Conservation (phyloP, 768 basidiomycete genomes). For the Kockovaella imperatae region DNA sequence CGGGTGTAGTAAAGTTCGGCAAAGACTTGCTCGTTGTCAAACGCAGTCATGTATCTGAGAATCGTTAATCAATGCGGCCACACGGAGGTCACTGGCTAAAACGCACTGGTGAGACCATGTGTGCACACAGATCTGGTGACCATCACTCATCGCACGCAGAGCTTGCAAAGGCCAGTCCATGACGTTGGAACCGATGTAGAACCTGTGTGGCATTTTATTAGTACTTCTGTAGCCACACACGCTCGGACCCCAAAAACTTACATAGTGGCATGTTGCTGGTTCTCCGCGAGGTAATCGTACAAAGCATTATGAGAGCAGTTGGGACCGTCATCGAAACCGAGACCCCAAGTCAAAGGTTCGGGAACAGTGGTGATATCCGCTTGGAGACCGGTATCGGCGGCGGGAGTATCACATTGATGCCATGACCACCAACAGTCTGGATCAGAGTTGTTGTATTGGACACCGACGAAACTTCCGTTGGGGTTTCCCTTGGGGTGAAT, state of each 20-base stretch:
- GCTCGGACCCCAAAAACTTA: slow-evolving; percentile 24
- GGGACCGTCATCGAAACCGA: slow-evolving; percentile 47
- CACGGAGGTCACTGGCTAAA: background rate
- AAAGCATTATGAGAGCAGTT: slow-evolving; percentile 46
- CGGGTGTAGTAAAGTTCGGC: slow-evolving; percentile 41
- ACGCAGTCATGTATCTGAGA: slow-evolving; percentile 60
- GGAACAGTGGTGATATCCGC: slow-evolving; percentile 40
- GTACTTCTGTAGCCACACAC: background rate
- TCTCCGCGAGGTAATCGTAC: slow-evolving; percentile 43
- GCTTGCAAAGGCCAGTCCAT: slow-evolving; percentile 47
- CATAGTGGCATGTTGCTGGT: slow-evolving; percentile 45
- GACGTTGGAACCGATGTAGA: slow-evolving; percentile 48
- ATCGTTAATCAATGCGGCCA: background rate
- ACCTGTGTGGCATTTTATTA: slow-evolving; percentile 12
- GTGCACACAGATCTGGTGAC: slow-evolving; percentile 43
- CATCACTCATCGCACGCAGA: slow-evolving; percentile 40
- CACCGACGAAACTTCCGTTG: slow-evolving; percentile 38
- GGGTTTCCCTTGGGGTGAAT: slow-evolving; percentile 37
- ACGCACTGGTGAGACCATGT: slow-evolving; percentile 40
- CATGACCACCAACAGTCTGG: slow-evolving; percentile 47
- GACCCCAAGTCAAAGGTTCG: slow-evolving; percentile 44
- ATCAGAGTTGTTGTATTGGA: slow-evolving; percentile 32
- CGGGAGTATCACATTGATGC: slow-evolving; percentile 33
- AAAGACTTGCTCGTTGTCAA: slow-evolving; percentile 40
- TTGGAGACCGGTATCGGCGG: slow-evolving; percentile 17